Percentiles rank a stretch among this genome's conserved stretches.
These are phyloP conservation scores for Psilocybe tampanensis DNA, from an alignment of 768 basidiomycete genomes.

Conservation along the genomic window DNA sequence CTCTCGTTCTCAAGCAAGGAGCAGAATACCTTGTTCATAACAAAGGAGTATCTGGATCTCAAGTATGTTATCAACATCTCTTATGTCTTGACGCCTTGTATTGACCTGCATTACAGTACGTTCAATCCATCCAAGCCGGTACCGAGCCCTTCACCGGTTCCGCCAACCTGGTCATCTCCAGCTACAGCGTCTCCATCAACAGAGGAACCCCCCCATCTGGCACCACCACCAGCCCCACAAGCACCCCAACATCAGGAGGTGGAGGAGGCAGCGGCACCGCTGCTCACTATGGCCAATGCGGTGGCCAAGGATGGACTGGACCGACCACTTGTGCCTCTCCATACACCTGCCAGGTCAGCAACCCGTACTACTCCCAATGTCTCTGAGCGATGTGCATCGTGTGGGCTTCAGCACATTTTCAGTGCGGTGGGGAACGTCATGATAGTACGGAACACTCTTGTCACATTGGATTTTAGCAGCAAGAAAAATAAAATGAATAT, in stretches of 20 bases:
- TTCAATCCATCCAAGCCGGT: conserved; percentile 59
- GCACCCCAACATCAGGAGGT: neutral
- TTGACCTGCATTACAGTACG: conserved; percentile 34
- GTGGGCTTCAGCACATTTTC: no score
- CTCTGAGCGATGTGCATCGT: no score
- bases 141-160: conserved; percentile 57
- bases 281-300: neutral
- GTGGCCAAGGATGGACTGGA: conserved; percentile 1
- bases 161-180: conserved; percentile 43
- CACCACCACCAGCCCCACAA: neutral
- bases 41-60: neutral
- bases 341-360: conserved; percentile 1
- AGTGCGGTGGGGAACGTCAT: no score
- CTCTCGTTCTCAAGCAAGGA: neutral
- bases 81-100: neutral
- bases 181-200: conserved; percentile 17
- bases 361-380: conserved; percentile 3
- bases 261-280: neutral
- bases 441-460: no score
- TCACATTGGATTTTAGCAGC: no score
- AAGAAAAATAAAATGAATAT: no score
- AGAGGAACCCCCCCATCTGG: neutral
- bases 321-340: neutral
- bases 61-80: neutral
- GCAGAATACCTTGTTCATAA: neutral